phyloP scores from a whole-genome alignment of 768 basidiomycete species.

The Filobasidium wieringae region DNA sequence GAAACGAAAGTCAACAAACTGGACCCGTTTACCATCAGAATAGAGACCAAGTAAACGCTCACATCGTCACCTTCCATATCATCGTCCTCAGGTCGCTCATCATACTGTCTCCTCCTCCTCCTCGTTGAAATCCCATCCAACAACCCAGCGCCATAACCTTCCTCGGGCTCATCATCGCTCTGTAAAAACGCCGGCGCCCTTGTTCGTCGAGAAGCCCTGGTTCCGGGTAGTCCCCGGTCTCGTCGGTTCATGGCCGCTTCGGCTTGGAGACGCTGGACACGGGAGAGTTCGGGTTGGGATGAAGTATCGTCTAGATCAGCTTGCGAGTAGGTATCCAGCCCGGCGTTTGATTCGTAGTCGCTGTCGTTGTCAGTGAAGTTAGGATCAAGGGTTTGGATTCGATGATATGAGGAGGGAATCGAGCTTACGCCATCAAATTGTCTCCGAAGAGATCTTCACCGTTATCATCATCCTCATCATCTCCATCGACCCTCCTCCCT shows the following conservation, averaged over 20 bases:
- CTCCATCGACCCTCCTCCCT: constrained; percentile 39
- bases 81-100: constrained; percentile 79
- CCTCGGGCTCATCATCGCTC: constrained; percentile 67
- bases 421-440: constrained; percentile 56
- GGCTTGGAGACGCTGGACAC: constrained; percentile 50
- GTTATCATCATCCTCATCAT: constrained; percentile 58
- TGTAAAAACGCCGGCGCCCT: constrained; percentile 80
- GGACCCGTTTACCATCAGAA: too few relatives aligned
- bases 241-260: constrained; percentile 79
- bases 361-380: constrained; percentile 19
- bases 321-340: constrained; percentile 76
- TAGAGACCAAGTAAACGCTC: too few relatives aligned
- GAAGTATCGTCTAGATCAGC: constrained; percentile 64
- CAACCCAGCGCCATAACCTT: constrained; percentile 53
- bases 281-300: constrained; percentile 30
- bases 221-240: constrained; percentile 58
- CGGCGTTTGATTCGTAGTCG: constrained; percentile 74
- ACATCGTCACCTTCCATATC: constrained; percentile 58
- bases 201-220: constrained; percentile 61
- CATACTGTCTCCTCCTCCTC: constrained; percentile 79
- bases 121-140: constrained; percentile 61
- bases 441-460: constrained; percentile 89
- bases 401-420: constrained; percentile 6
- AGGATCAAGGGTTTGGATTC: background rate
- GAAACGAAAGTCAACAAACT: background rate